These are phyloP conservation scores for Naganishia vishniacii DNA, from an alignment of 768 basidiomycete species.

Conservation along the genomic window DNA sequence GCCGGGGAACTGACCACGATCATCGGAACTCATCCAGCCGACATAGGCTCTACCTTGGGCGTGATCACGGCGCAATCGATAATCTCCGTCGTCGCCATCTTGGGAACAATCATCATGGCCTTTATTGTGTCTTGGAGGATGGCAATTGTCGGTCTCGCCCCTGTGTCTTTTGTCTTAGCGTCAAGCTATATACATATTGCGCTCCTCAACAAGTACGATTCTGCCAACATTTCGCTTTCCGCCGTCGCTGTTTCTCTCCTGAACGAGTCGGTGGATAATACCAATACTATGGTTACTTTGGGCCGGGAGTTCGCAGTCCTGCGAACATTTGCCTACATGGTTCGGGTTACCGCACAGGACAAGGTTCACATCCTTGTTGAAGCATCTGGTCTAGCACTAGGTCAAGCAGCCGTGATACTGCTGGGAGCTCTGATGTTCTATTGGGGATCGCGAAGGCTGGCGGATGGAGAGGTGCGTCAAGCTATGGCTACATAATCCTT, in stretches of 20 bases:
- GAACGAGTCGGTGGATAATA: slow-evolving; percentile 33
- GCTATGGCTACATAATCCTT: no score
- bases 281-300: slow-evolving; percentile 30
- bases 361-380: slow-evolving; percentile 23
- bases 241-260: slow-evolving; percentile 26
- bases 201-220: slow-evolving; percentile 31
- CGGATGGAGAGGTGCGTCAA: slow-evolving; percentile 26
- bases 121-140: slow-evolving; percentile 40
- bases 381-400: slow-evolving; percentile 22
- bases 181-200: slow-evolving; percentile 32
- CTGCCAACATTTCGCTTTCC: slow-evolving; percentile 20
- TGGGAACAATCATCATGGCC: slow-evolving; percentile 33
- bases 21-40: background rate
- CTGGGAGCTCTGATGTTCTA: slow-evolving; percentile 36
- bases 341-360: slow-evolving; percentile 21
- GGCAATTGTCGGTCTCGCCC: slow-evolving; percentile 33
- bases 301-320: slow-evolving; percentile 33
- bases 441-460: slow-evolving; percentile 31
- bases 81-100: slow-evolving; percentile 26
- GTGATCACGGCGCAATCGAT: slow-evolving; percentile 37
- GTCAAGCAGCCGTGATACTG: slow-evolving; percentile 28
- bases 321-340: slow-evolving; percentile 25
- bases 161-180: slow-evolving; percentile 26
- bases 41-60: background rate
- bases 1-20: background rate